phyloP scores from a whole-genome alignment of 495 filamentous ascomycete species.

The Aspergillus conjunctus region DNA sequence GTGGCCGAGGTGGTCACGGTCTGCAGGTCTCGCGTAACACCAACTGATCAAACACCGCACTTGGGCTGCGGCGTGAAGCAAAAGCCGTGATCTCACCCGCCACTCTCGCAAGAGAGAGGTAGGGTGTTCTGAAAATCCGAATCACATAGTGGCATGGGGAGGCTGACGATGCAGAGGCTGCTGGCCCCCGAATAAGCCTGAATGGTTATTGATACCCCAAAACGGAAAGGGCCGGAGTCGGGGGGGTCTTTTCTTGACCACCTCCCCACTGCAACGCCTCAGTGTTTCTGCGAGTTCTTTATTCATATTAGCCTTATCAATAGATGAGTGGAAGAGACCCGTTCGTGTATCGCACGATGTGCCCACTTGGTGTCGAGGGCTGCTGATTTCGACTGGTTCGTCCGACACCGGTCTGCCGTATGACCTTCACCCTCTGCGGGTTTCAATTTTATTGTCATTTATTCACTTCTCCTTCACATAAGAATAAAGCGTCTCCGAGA shows the following conservation, averaged over 20 bases:
- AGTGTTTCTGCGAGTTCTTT: slow-evolving; percentile 3
- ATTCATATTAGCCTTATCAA: slow-evolving; percentile 8
- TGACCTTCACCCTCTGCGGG: slow-evolving; percentile 1
- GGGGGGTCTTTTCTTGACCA: slow-evolving; percentile 1
- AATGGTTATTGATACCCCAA: slow-evolving; percentile 21
- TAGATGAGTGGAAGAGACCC: slow-evolving; percentile 5
- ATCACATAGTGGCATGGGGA: neutral
- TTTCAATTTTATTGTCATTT: neutral
- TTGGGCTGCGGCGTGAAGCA: neutral
- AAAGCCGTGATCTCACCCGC: neutral
- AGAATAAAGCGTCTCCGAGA: neutral
- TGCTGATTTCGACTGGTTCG: slow-evolving; percentile 2
- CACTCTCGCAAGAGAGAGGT: neutral
- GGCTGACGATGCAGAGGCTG: neutral
- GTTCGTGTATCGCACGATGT: slow-evolving; percentile 9
- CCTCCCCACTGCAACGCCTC: neutral
- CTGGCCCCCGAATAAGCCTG: neutral
- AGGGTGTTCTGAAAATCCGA: neutral
- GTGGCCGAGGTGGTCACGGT: neutral
- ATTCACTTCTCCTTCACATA: neutral
- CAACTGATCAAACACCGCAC: neutral
- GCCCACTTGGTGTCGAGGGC: slow-evolving; percentile 5
- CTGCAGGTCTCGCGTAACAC: neutral
- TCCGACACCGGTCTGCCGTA: slow-evolving; percentile 12
- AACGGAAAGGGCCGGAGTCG: slow-evolving; percentile 16